Evolutionary conservation across 2,329 filamentous ascomycete species (phyloP), one percentile per base, ranked within the genome.

Genomic region (Blastomyces percursus): DNA sequence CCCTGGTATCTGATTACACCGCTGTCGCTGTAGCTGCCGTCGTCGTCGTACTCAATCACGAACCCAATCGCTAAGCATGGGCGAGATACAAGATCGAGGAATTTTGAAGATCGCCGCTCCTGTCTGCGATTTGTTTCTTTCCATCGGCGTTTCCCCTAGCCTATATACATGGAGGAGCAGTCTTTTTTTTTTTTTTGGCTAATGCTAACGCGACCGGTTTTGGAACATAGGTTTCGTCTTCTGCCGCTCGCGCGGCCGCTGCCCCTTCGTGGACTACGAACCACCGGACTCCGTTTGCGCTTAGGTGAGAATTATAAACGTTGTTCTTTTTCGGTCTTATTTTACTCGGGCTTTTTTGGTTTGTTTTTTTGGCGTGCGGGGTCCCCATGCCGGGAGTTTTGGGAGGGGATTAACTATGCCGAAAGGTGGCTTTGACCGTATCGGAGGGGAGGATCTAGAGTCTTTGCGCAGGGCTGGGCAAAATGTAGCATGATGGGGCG

Each of bases 241-340:
- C 52, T 30, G n/a, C 46, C n/a, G 54, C 60, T 50, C 60, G 62
- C 51, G 46, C 42, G n/a, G 61, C 61, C 48, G 61, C 35, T 44
- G 60, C 61, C 24, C 48, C 62, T 57, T 52, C 79, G 44, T 48
- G 16, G 44, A 8, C 48, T 51, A 51, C 21, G 48, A 27, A 82
- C 74, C 74, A 78, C 74, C 74, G 77, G 74, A 83, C 81, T 72
- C 80, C 79, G 62, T 84, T 81, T 71, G 83, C 80, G 62, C 83
- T 83, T 65, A 79, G 82, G 83, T 86, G 79, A 73, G 75, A 30
- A 55, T 38, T 70, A 57, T 16, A 5, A 42, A 35, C 65, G 67
- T 61, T 62, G 38, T 40, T 55, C 46, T 4, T 19, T 51, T 38
- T 63, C 46, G 2, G 38, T 21, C 32, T 21, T 75, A 3, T 75